Conservation (phyloP, 768 basidiomycete genomes). For the Chalciporus chontae region DNA sequence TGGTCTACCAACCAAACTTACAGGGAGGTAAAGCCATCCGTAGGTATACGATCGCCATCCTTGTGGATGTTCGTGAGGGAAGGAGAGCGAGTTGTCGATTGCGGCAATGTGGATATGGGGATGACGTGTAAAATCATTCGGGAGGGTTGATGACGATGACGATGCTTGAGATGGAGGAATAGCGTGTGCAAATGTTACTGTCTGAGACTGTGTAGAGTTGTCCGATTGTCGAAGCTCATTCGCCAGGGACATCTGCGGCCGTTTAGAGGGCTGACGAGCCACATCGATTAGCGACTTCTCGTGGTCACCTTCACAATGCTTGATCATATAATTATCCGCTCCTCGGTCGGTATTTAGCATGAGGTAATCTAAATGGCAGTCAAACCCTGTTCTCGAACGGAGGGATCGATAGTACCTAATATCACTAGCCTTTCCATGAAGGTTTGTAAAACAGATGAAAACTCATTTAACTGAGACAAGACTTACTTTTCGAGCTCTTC, state of each 20-base stretch:
- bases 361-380: constrained; percentile 59
- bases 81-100: constrained; percentile 90
- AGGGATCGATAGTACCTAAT: constrained; percentile 46
- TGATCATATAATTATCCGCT: constrained; percentile 92
- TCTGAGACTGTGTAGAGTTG: constrained; percentile 35
- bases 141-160: constrained; percentile 30
- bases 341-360: constrained; percentile 90
- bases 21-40: constrained; percentile 85
- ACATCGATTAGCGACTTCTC: constrained; percentile 77
- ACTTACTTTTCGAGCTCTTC: constrained; percentile 85
- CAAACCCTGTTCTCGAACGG: constrained; percentile 1
- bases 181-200: constrained; percentile 38
- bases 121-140: constrained; percentile 46
- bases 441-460: constrained; percentile 9
- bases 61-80: constrained; percentile 86
- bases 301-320: constrained; percentile 78
- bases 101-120: constrained; percentile 91
- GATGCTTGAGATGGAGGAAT: constrained; percentile 34
- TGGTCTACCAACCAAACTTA: constrained; percentile 79
- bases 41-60: constrained; percentile 82
- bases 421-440: constrained; percentile 64
- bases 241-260: constrained; percentile 69
- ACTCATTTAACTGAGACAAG: neutral
- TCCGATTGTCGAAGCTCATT: constrained; percentile 59
- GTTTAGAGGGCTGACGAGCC: constrained; percentile 67